Evolutionary conservation across 2,329 filamentous ascomycete species (phyloP).

Genomic region (Tolypocladium guangdongense): DNA sequence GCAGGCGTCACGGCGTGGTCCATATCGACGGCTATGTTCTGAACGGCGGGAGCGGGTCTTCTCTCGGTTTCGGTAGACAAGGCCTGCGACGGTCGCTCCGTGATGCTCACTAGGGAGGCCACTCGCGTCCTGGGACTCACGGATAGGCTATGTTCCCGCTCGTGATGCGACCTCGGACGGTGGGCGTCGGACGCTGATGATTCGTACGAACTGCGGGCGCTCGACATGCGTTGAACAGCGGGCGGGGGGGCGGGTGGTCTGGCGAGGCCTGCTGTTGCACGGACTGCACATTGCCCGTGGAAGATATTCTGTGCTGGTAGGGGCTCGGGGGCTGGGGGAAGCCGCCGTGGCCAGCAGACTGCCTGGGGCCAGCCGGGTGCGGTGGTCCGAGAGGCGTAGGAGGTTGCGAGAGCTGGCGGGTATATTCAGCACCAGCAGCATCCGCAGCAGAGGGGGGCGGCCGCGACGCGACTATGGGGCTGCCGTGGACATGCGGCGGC

Average conservation of each 20-base stretch:
- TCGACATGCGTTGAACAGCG: constrained; percentile 12
- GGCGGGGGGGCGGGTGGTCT: constrained; percentile 6
- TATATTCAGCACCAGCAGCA: constrained; percentile 25
- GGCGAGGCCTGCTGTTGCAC: constrained; percentile 18
- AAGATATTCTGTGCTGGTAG: constrained; percentile 41
- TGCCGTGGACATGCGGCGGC: constrained; percentile 38
- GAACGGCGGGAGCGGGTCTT: constrained; percentile 10
- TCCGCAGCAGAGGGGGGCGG: constrained; percentile 31
- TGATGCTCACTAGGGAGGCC: constrained; percentile 36
- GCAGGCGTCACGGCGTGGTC: constrained; percentile 24
- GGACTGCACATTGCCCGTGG: constrained; percentile 18
- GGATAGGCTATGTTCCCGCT: constrained; percentile 60
- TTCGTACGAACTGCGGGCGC: constrained; percentile 33
- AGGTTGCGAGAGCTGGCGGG: constrained; percentile 42
- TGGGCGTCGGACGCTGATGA: constrained; percentile 28
- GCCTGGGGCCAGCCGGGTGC: constrained; percentile 29
- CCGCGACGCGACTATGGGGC: constrained; percentile 37
- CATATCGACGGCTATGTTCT: constrained; percentile 17
- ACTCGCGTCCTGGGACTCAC: constrained; percentile 69
- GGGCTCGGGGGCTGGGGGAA: constrained; percentile 45
- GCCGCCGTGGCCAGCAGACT: constrained; percentile 26
- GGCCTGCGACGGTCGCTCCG: constrained; percentile 15
- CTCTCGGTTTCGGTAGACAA: constrained; percentile 15
- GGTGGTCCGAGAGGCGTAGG: constrained; percentile 42
- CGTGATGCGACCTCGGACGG: constrained; percentile 43